These are phyloP conservation scores for Boletus vermiculosoides DNA, from an alignment of 768 basidiomycete genomes.

Conservation along the genomic window DNA sequence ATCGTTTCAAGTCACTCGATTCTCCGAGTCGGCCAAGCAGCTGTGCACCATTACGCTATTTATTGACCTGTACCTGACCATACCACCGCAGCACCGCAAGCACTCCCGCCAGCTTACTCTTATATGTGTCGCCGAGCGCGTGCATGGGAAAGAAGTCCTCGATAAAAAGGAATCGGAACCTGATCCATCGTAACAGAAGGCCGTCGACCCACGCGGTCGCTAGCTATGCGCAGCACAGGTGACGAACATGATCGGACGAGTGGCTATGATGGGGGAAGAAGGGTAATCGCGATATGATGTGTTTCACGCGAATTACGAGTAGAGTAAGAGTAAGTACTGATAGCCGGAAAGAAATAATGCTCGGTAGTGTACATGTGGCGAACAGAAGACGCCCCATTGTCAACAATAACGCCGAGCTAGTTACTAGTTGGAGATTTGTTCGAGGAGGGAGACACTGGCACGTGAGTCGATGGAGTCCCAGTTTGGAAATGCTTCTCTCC, in stretches of 20 bases:
- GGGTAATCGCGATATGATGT: neutral
- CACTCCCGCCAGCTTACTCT: neutral
- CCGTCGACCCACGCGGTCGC: neutral
- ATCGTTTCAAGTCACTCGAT: slow-evolving; percentile 16
- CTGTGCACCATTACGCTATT: neutral
- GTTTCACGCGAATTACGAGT: neutral
- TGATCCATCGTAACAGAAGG: neutral
- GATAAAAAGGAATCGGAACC: neutral
- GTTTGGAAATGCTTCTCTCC: slow-evolving; percentile 30
- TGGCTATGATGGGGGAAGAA: neutral
- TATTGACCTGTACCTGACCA: slow-evolving; percentile 1
- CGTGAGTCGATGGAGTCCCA: slow-evolving; percentile 19
- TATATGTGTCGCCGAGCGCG: neutral
- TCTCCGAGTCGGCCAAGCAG: neutral
- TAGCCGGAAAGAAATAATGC: neutral
- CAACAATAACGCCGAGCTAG: too few species aligned
- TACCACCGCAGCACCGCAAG: neutral
- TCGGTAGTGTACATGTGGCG: neutral
- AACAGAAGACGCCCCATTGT: neutral
- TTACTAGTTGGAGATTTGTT: too few species aligned
- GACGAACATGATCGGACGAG: neutral
- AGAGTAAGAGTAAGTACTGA: neutral
- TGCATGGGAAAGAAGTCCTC: neutral
- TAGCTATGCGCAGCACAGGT: neutral
- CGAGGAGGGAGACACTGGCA: neutral